These are phyloP conservation scores for Cyclotella choctawhatcheeana DNA, from an alignment of 108 stramenopile genomes.

Conservation along the genomic window DNA sequence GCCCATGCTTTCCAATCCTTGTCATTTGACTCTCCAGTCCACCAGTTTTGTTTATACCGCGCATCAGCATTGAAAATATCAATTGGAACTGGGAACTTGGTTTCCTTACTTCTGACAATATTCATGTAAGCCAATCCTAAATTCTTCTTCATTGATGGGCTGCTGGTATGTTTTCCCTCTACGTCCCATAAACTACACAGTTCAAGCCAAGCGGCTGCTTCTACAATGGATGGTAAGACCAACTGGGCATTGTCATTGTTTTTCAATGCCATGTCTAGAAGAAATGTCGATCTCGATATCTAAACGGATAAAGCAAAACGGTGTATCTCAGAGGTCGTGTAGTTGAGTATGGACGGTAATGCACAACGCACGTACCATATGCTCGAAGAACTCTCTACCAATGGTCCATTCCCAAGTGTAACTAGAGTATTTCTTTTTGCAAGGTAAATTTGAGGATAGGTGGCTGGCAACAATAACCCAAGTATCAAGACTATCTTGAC, in stretches of 20 bases:
- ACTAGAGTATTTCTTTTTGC: constrained; percentile 28
- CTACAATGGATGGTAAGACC: constrained; percentile 37
- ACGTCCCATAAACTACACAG: constrained; percentile 41
- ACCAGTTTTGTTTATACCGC: constrained; percentile 25
- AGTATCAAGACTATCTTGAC: constrained; percentile 13
- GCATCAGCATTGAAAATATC: constrained; percentile 26
- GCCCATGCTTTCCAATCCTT: constrained; percentile 54
- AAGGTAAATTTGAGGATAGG: constrained; percentile 31
- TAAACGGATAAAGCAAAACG: background rate
- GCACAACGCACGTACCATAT: constrained; percentile 39
- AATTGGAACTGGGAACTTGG: constrained; percentile 28
- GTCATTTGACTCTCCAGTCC: constrained; percentile 15
- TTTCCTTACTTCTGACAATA: constrained; percentile 50
- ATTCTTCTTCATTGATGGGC: constrained; percentile 53
- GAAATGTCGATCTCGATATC: constrained; percentile 49
- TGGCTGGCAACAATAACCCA: constrained; percentile 34
- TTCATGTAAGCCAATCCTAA: constrained; percentile 65
- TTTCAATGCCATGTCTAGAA: constrained; percentile 52
- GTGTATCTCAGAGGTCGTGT: background rate
- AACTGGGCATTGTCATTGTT: background rate
- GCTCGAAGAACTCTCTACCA: constrained; percentile 55
- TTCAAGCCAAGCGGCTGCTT: constrained; percentile 54
- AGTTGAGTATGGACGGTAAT: too few relatives aligned
- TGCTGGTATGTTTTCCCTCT: constrained; percentile 9
- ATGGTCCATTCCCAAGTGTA: constrained; percentile 72